Evolutionary conservation across 768 basidiomycete species (phyloP).

Genomic region (Roridomyces roridus): DNA sequence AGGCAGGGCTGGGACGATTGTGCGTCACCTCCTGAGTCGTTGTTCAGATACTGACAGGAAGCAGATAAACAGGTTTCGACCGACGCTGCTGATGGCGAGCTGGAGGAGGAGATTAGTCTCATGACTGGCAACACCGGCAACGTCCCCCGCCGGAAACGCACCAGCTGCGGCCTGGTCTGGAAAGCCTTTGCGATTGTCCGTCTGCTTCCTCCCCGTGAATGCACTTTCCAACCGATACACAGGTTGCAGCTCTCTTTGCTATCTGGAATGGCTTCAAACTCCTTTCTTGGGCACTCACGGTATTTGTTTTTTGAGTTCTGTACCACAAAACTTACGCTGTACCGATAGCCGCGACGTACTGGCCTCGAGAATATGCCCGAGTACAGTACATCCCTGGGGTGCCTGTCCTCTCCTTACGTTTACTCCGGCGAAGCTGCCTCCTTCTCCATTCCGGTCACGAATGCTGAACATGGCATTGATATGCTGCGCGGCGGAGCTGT

Average conservation of each 20-base stretch:
- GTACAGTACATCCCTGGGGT: constrained; percentile 60
- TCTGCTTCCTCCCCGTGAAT: neutral
- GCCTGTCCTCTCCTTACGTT: constrained; percentile 48
- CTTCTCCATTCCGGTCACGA: constrained; percentile 45
- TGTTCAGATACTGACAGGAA: neutral
- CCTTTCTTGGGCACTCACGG: constrained; percentile 53
- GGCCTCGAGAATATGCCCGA: constrained; percentile 63
- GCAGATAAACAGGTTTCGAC: constrained; percentile 49
- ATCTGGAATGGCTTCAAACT: constrained; percentile 51
- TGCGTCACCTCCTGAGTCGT: constrained; percentile 27
- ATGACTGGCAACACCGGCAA: constrained; percentile 37
- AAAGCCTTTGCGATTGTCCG: constrained; percentile 58
- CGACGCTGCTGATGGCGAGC: constrained; percentile 35
- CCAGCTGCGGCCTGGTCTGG: constrained; percentile 60
- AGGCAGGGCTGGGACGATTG: constrained; percentile 56
- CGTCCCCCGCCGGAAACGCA: constrained; percentile 38
- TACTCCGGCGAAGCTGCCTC: constrained; percentile 48
- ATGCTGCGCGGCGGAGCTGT: constrained; percentile 49
- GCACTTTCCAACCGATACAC: neutral
- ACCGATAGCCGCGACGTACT: constrained; percentile 49
- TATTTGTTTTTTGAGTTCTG: constrained; percentile 29
- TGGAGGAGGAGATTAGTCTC: constrained; percentile 36
- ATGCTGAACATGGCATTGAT: constrained; percentile 52
- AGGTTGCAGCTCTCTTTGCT: constrained; percentile 38
- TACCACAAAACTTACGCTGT: neutral